These are phyloP conservation scores for Chalciporus chontae DNA, from an alignment of 768 basidiomycete genomes.

Conservation along the genomic window DNA sequence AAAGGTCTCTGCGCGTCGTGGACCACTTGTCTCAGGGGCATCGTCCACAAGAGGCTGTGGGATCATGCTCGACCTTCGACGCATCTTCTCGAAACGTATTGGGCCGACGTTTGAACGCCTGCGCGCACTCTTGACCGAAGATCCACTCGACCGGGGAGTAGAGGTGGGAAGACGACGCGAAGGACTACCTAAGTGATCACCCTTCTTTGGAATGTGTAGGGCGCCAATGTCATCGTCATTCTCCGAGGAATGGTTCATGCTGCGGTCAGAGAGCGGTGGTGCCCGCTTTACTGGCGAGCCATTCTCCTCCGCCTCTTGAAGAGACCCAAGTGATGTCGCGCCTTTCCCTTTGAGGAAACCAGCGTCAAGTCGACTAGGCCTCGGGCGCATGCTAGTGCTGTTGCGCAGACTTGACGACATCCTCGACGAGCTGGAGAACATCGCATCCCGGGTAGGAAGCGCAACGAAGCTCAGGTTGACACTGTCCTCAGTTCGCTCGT, in stretches of 20 bases:
- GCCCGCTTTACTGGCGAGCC: conserved; percentile 29
- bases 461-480: conserved; percentile 53
- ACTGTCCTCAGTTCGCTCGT: conserved; percentile 82
- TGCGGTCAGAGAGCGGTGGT: conserved; percentile 61
- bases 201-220: conserved; percentile 34
- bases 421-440: conserved; percentile 26
- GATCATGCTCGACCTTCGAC: conserved; percentile 79
- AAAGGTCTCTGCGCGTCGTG: conserved; percentile 42
- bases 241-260: conserved; percentile 46
- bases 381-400: conserved; percentile 40
- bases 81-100: conserved; percentile 65
- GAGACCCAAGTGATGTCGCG: conserved; percentile 51
- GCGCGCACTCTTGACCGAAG: conserved; percentile 39
- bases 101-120: conserved; percentile 76
- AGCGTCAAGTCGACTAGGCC: conserved; percentile 67
- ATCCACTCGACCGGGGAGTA: conserved; percentile 36
- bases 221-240: conserved; percentile 20
- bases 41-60: conserved; percentile 53
- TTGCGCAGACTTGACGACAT: conserved; percentile 13
- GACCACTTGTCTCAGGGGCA: conserved; percentile 26
- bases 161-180: conserved; percentile 47
- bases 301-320: conserved; percentile 72
- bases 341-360: conserved; percentile 58
- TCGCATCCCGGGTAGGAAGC: conserved; percentile 6
- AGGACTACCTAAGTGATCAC: conserved; percentile 40